phyloP scores from a whole-genome alignment of 2,329 filamentous ascomycete species.

The Exophiala sp. region DNA sequence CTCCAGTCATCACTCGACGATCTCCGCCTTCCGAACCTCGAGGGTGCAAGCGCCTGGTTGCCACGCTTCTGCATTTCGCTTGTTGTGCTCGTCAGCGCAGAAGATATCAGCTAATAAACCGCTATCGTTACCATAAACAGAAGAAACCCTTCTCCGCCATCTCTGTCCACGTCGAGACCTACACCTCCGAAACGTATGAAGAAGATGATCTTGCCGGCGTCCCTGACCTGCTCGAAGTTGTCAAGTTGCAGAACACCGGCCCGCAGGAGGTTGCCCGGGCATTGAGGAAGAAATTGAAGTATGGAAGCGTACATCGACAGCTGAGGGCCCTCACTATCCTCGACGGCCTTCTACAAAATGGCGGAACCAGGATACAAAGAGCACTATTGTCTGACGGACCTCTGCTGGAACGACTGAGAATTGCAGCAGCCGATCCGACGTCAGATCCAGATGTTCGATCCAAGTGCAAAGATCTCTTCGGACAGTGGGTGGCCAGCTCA shows the following conservation, averaged over 20 bases:
- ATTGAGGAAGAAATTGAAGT: constrained; percentile 97
- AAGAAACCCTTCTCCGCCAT: constrained; percentile 91
- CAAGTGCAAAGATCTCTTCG: constrained; percentile 83
- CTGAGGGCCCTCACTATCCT: constrained; percentile 82
- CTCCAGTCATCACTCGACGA: constrained; percentile 10
- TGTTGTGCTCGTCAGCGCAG: constrained; percentile 26
- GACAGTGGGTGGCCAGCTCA: constrained; percentile 78
- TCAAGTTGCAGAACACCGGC: constrained; percentile 82
- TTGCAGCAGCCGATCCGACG: constrained; percentile 79
- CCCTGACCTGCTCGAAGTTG: constrained; percentile 88
- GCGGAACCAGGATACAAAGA: constrained; percentile 79
- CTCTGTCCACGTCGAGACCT: constrained; percentile 83
- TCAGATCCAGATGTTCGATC: constrained; percentile 82
- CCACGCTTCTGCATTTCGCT: constrained; percentile 22
- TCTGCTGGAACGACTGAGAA: constrained; percentile 81
- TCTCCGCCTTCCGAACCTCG: constrained; percentile 12
- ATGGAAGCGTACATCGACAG: constrained; percentile 90
- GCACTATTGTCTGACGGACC: constrained; percentile 80
- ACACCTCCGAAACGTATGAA: constrained; percentile 85
- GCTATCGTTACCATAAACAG: constrained; percentile 34
- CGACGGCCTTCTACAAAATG: constrained; percentile 92
- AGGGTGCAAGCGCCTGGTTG: constrained; percentile 22
- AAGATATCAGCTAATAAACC: constrained; percentile 29
- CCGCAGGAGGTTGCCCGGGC: constrained; percentile 87
- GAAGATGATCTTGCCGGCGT: constrained; percentile 90